Evolutionary conservation across 768 basidiomycete genomes (phyloP).

Genomic region (Piloderma croceum): DNA sequence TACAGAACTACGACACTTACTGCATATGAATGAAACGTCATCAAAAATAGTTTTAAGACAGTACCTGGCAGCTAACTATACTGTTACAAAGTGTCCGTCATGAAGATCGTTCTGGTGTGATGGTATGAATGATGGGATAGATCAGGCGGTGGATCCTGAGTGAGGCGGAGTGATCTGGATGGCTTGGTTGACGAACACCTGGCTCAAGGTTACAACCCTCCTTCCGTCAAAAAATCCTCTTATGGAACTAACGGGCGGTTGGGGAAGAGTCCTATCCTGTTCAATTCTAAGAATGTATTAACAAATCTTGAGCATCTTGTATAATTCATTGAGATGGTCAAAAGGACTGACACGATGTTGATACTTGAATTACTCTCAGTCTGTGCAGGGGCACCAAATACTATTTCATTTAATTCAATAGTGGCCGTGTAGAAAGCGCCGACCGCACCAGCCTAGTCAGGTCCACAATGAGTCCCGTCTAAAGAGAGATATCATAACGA

Average conservation of each 20-base stretch:
- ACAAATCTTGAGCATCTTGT: too few relatives aligned
- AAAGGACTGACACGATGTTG: slow-evolving; percentile 32
- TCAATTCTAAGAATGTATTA: not conserved
- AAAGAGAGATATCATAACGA: not conserved
- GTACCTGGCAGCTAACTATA: too few relatives aligned
- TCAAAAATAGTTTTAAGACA: too few relatives aligned
- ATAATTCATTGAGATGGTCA: slow-evolving; percentile 19
- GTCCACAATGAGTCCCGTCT: not conserved
- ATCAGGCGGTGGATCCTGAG: too few relatives aligned
- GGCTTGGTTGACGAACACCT: slow-evolving; percentile 25
- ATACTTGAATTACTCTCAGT: slow-evolving; percentile 30
- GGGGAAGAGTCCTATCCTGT: not conserved
- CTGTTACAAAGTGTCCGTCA: too few relatives aligned
- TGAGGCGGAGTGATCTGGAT: too few relatives aligned
- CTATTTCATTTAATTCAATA: slow-evolving; percentile 27
- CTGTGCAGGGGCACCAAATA: slow-evolving; percentile 29
- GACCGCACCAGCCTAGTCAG: slow-evolving; percentile 21
- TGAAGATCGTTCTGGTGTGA: too few relatives aligned
- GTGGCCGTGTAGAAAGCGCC: slow-evolving; percentile 35
- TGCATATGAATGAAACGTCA: too few relatives aligned
- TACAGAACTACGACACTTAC: too few relatives aligned
- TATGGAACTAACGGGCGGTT: slow-evolving; percentile 9
- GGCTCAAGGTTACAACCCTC: slow-evolving; percentile 26
- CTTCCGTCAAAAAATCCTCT: slow-evolving; percentile 32
- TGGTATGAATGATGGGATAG: too few relatives aligned